A percentile compares a stretch with the other conserved stretches of the same genome.
Conservation (phyloP, 805 yeast genomes). For the Hagleromyces aurorensis region DNA sequence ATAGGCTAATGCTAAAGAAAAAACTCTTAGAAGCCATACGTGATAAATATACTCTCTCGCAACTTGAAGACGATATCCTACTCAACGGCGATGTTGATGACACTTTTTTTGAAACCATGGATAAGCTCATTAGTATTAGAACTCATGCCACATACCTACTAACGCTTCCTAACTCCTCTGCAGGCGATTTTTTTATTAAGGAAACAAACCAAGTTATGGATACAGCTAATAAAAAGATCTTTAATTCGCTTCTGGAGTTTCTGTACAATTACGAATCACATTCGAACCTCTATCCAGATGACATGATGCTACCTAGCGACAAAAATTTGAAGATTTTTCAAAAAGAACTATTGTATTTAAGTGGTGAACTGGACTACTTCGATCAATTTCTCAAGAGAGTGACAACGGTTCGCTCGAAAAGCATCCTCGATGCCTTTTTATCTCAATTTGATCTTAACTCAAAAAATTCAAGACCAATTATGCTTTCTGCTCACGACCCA, state of each 20-base stretch:
- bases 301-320: slow-evolving; percentile 10
- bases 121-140: slow-evolving; percentile 56
- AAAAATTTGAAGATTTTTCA: slow-evolving; percentile 23
- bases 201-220: slow-evolving; percentile 47
- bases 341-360: slow-evolving; percentile 29
- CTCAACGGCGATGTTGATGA: slow-evolving; percentile 34
- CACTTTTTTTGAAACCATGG: slow-evolving; percentile 53
- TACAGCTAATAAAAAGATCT: slow-evolving; percentile 47
- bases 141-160: slow-evolving; percentile 62
- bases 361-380: slow-evolving; percentile 42
- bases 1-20: slow-evolving; percentile 37
- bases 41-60: slow-evolving; percentile 57
- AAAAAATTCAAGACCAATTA: slow-evolving; percentile 39
- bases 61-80: slow-evolving; percentile 60
- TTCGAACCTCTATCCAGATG: slow-evolving; percentile 12
- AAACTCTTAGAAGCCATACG: slow-evolving; percentile 46
- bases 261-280: slow-evolving; percentile 25
- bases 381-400: slow-evolving; percentile 53
- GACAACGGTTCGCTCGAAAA: slow-evolving; percentile 60
- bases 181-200: slow-evolving; percentile 59
- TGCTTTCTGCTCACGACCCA: slow-evolving; percentile 70
- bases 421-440: slow-evolving; percentile 58
- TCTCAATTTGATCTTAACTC: slow-evolving; percentile 39
- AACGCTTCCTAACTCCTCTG: slow-evolving; percentile 55
- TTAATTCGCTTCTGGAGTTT: slow-evolving; percentile 34